Conservation (phyloP, 2,329 filamentous ascomycete genomes). For the Colletotrichum somersetense region DNA sequence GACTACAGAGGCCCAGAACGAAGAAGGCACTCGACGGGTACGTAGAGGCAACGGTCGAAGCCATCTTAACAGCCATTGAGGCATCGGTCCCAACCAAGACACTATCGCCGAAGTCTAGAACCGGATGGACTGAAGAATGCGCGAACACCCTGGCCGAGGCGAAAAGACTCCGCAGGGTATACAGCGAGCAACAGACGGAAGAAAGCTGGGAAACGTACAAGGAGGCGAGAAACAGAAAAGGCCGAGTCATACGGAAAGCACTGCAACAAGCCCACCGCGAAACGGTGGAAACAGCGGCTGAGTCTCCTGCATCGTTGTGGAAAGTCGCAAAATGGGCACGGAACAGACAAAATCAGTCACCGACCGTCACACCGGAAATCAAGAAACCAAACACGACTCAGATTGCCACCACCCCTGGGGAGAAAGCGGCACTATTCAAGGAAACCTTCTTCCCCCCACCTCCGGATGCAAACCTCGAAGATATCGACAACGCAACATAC, state of each 20-base stretch:
- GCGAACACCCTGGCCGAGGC: no score
- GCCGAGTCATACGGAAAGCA: neutral
- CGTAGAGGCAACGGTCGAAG: no score
- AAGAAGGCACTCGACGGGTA: no score
- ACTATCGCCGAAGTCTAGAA: no score
- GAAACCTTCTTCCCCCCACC: constrained; percentile 12
- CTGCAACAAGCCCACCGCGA: neutral
- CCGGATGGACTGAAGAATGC: no score
- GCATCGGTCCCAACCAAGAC: no score
- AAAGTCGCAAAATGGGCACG: constrained; percentile 5
- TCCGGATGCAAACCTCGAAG: constrained; percentile 6
- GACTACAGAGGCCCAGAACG: no score
- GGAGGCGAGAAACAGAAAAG: no score
- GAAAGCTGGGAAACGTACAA: no score
- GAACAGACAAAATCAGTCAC: constrained; percentile 1
- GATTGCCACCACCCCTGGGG: neutral
- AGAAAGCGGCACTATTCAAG: constrained; percentile 13
- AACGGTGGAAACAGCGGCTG: constrained; percentile 2
- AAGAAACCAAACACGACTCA: constrained; percentile 1
- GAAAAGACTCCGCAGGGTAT: no score
- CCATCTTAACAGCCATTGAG: no score
- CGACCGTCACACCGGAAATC: constrained; percentile 6
- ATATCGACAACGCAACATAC: constrained; percentile 20
- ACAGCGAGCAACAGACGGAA: no score
- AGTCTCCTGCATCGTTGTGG: neutral